Evolutionary conservation across 2,329 filamentous ascomycete genomes (phyloP), one percentile per base, ranked within the genome.

Genomic region (Colletotrichum scovillei): DNA sequence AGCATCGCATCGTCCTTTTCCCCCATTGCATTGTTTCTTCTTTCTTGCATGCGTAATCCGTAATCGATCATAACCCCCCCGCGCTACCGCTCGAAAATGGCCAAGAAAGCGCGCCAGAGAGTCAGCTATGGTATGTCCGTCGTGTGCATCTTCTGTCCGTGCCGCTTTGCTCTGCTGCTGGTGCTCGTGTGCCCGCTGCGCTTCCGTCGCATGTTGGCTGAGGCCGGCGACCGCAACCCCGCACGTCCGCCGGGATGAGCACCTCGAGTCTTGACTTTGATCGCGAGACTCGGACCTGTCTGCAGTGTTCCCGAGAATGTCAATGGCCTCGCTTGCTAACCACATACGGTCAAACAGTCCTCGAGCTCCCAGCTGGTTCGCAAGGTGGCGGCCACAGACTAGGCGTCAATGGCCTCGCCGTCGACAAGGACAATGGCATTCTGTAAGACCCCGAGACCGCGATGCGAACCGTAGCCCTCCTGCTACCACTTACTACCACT

Each of bases 341-440:
- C 8, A n/a, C 30, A 42, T 1, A 24, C 16, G n/a, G 28, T 38
- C 72, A 30, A 49, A 49, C 77, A 91, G 89, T 91, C 79, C 87
- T 91, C 79, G 88, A 91, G 80, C 87, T 89, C 75, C 88, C 88
- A 75, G 88, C 88, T 78, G 63, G 63, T 28, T 86, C 88, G 56
- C 89, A 88, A 62, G 86, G 84, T 57, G 95, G 94, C 77, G 96
- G 96, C 71, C 97, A 99, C 86, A 90, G 95, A 78, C 91, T 98
- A 69, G 97, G 97, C 76, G 95, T 99, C 78, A 98, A 98, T 87
- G 95, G 96, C 75, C 90, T 99, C 74, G 95, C 95, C 65, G 92
- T 98, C 76, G 97, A 98, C 84, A 87, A 89, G 74, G 88, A 92
- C 77, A 94, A 93, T 82, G 94, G 93, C 69, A 95, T 98, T 74